Evolutionary conservation across 1,284 basidiomycete species (phyloP).

Genomic region (Naganishia albida): DNA sequence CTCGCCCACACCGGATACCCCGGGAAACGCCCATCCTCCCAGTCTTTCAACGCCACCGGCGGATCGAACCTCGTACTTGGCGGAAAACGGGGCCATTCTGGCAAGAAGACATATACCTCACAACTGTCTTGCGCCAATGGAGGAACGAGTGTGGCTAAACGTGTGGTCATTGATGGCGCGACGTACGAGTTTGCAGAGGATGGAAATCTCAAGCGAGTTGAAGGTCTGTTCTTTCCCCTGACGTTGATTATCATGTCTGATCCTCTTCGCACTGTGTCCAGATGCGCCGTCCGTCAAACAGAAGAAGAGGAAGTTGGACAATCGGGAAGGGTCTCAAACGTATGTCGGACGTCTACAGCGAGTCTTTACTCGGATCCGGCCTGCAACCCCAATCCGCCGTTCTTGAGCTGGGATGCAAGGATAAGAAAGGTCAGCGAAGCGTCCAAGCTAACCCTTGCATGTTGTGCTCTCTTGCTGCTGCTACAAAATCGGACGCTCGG

Average conservation of each 20-base stretch:
- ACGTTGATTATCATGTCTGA: not conserved
- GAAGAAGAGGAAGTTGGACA: constrained; percentile 21
- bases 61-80: not conserved
- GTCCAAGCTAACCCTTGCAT: not conserved
- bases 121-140: constrained; percentile 15
- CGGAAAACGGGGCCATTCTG: constrained; percentile 3
- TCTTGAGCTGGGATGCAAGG: not conserved
- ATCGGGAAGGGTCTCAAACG: constrained; percentile 24
- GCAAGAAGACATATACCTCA: constrained; percentile 1
- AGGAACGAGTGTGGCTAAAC: constrained; percentile 34
- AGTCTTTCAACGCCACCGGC: not conserved
- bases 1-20: not conserved
- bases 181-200: constrained; percentile 58
- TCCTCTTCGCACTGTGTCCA: not conserved
- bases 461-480: constrained; percentile 36
- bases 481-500: constrained; percentile 46
- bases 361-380: not conserved
- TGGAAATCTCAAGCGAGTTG: constrained; percentile 56
- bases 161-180: constrained; percentile 58
- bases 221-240: constrained; percentile 37
- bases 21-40: too few relatives aligned
- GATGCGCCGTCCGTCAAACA: constrained; percentile 3
- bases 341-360: not conserved
- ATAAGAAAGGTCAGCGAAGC: not conserved
- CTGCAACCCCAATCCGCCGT: not conserved